Evolutionary conservation across 805 yeast genomes (phyloP), one percentile per base, ranked within the genome.

Genomic region (Pichia heedii): DNA sequence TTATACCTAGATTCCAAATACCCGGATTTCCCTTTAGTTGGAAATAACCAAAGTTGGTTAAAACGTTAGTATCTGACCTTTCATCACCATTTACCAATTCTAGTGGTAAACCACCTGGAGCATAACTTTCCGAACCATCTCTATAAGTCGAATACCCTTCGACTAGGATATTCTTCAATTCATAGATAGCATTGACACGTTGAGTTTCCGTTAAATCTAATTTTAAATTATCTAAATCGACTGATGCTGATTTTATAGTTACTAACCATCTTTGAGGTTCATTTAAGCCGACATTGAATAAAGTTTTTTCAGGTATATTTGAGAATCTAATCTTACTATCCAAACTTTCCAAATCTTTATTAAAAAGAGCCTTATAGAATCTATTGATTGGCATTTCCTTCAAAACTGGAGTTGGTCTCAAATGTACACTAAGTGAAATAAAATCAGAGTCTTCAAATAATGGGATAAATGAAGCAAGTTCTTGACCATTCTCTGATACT

Each of bases 21-120:
- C 96, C 96, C 1, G 94, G 93, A 40, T 68, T 69, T 0, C 83
- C 78, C 49, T 75, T 76, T 37, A 93, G 66, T 61, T 89, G 97
- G 42, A 83, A 75, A 60, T 90, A 90, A 0, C 97, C 97, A 49
- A 81, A 67, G 33, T 84, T 81, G 1, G 80, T 73, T 93, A 90
- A 84, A 1, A 88, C 78, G 33, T 63, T 67, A 0, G 96, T 81
- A 50, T 79, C 86, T 1, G 71, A 65, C 15, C 42, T 43, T 22
- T 55, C 38, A 12, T 11, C 48, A 20, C 45, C 39, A 16, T 50
- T 50, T 1, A 79, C 55, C 3, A 29, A 6, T 19, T 69, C 67
- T 3, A 86, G 54, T 4, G 70, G 66, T 15, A 81, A 52, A 1
- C 83, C 84, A 0, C 73, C 64, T 0, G 84, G 79, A 0, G 73